phyloP scores from a whole-genome alignment of 306 rosid species.

The Corylus americana region DNA sequence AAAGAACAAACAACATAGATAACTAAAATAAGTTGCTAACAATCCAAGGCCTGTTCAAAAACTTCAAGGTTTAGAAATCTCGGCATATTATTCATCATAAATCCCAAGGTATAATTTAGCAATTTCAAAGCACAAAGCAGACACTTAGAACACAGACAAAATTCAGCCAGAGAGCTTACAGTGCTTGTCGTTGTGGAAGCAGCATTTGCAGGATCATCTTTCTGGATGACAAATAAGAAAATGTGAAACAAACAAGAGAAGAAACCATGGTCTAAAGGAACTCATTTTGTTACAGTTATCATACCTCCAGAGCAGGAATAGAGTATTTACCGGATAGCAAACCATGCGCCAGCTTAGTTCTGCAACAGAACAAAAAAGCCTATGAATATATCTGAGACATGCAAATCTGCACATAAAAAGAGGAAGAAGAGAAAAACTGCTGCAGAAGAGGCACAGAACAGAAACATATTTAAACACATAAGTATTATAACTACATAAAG shows the following conservation, averaged over 20 bases:
- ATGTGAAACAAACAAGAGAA: slow-evolving; percentile 8
- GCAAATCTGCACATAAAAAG: not conserved
- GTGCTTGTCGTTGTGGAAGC: slow-evolving; percentile 47
- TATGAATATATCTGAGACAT: slow-evolving; percentile 13
- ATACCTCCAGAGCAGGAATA: slow-evolving; percentile 64
- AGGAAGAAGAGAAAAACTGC: not conserved
- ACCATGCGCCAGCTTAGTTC: slow-evolving; percentile 85
- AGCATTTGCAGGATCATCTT: slow-evolving; percentile 46
- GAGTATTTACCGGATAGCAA: slow-evolving; percentile 86
- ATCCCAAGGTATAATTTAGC: not conserved
- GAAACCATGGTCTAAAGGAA: slow-evolving; percentile 16
- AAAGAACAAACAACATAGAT: not conserved
- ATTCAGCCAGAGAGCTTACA: slow-evolving; percentile 53
- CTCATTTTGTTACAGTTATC: not conserved
- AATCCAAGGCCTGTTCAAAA: slow-evolving; percentile 23
- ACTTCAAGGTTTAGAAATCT: not conserved
- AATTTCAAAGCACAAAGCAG: not conserved
- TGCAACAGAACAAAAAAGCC: slow-evolving; percentile 35
- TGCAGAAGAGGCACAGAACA: not conserved
- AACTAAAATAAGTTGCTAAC: not conserved
- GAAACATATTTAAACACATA: not conserved
- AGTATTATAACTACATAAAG: not conserved
- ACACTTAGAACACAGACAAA: not conserved
- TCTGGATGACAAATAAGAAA: slow-evolving; percentile 45
- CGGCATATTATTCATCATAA: not conserved